These are phyloP conservation scores for Trichoderma arundinaceum DNA, from an alignment of 2,329 filamentous ascomycete species.

Conservation along the genomic window DNA sequence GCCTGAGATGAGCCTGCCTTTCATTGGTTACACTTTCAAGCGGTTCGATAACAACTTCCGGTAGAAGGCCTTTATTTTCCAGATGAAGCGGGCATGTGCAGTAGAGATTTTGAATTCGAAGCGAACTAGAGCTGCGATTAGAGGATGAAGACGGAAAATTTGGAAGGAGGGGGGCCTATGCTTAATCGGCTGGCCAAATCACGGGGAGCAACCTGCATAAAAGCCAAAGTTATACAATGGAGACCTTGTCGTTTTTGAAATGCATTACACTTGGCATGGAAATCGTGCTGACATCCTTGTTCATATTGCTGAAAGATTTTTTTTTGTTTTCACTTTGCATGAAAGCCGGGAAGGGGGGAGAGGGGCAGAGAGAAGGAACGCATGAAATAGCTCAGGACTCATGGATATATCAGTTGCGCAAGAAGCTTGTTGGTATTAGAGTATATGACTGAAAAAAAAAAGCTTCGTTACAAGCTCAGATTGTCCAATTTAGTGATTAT, in stretches of 20 bases:
- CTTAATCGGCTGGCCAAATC: constrained; percentile 29
- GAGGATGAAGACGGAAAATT: constrained; percentile 7
- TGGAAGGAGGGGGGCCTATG: constrained; percentile 15
- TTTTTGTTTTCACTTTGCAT: constrained; percentile 10
- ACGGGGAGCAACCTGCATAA: constrained; percentile 31
- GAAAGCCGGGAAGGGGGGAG: not conserved
- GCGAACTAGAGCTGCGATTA: constrained; percentile 18
- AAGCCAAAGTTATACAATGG: constrained; percentile 17
- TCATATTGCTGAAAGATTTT: constrained; percentile 21
- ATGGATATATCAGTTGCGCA: constrained; percentile 18
- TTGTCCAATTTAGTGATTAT: not conserved
- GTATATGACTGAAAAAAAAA: constrained; percentile 15
- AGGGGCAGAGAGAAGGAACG: not conserved
- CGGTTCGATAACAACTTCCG: constrained; percentile 80
- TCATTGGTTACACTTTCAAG: constrained; percentile 75
- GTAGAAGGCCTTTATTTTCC: constrained; percentile 39
- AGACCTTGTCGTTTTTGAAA: constrained; percentile 25
- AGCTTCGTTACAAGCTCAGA: not conserved
- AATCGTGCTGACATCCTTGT: constrained; percentile 21
- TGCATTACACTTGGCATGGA: constrained; percentile 25
- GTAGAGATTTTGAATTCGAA: constrained; percentile 31
- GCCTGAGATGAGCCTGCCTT: constrained; percentile 93
- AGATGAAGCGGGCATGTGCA: constrained; percentile 28
- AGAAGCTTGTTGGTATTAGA: constrained; percentile 17
- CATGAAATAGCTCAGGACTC: not conserved